Base-by-base conservation (phyloP, 192 early-diverging fungal genomes). In the Chytriomyces hyalinus region DNA sequence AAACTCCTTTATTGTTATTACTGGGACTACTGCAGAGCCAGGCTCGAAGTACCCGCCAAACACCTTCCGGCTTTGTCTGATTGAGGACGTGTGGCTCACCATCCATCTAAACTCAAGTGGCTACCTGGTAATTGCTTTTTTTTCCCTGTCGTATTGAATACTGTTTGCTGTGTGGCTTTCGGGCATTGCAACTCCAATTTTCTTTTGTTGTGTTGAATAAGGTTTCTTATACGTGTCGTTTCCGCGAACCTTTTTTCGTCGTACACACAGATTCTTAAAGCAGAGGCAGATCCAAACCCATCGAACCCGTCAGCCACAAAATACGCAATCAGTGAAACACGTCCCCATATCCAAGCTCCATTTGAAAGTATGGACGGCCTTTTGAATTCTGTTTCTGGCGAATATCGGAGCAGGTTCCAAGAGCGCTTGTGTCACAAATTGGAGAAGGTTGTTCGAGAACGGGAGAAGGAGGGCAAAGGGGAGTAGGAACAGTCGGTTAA, bases 331-430 rank as follows among this genome's bases (percentile, higher is more conserved):
- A 45, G 28, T 17, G 73, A 74, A 64, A 74, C 62, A n/a, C 73
- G 73, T 26, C 73, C 73, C n/a, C 73, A 74, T 36, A 64, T 74
- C 45, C 73, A 65, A 28, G 73, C 62, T 49, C 76, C 65, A 13
- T 81, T 79, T 73, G 80, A 81, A 44, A 61, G 61, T 36, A 70
- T 81, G 75, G 80, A 78, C 22, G 76, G 61, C 15, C 75, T 81
- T 11, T 50, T 81, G 43, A 73, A 78, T 65, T 70, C 80, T 46
- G 75, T 81, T 24, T 80, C 78, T 9, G 67, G 67, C 26, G 76
- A 70, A 65, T 81, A 78, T 49, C 67, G 80, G 26, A 68, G 65
- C 46, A 75, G 61, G 49, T 76, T 80, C 46, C 73, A 69, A 43
- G 65, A 67, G 49, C 47, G 65, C 8, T 49, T 80, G 22, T 78